phyloP scores from a whole-genome alignment of 805 yeast genomes.

The Hanseniaspora guilliermondii region DNA sequence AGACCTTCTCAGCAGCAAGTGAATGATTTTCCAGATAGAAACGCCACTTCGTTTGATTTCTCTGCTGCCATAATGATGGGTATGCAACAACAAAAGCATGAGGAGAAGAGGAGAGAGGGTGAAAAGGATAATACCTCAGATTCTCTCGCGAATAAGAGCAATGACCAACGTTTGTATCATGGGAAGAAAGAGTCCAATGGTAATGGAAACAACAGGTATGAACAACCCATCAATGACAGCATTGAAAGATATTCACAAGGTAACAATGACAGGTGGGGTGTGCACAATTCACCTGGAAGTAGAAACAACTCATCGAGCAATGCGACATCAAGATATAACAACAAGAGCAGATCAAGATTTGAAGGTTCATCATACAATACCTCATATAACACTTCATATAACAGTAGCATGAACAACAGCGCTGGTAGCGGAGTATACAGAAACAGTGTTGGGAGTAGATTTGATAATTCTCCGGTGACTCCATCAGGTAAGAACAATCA shows the following conservation, averaged over 20 bases:
- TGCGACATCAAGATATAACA: neutral
- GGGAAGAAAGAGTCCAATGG: neutral
- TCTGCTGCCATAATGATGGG: conserved; percentile 15
- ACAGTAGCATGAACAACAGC: neutral
- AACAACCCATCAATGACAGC: neutral
- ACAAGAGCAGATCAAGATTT: conserved; percentile 6
- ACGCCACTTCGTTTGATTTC: conserved; percentile 11
- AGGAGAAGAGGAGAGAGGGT: neutral
- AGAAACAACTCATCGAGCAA: neutral
- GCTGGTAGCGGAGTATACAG: neutral
- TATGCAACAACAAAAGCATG: conserved; percentile 1
- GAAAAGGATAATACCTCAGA: neutral
- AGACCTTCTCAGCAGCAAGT: neutral
- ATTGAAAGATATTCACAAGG: neutral
- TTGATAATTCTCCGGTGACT: conserved; percentile 1
- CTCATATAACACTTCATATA: neutral
- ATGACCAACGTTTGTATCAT: neutral
- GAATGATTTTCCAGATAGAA: conserved; percentile 7
- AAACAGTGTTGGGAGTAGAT: conserved; percentile 2
- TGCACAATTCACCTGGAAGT: neutral
- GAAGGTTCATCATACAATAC: conserved; percentile 1
- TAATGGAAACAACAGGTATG: neutral
- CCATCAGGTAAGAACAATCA: conserved; percentile 1
- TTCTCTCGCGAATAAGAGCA: neutral
- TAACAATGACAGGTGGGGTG: conserved; percentile 4